A percentile compares a stretch with the other conserved stretches of the same genome.
These are phyloP conservation scores for Schoenoplectus tabernaemontani DNA, from an alignment of 202 grass and related monocot genomes.

Conservation along the genomic window DNA sequence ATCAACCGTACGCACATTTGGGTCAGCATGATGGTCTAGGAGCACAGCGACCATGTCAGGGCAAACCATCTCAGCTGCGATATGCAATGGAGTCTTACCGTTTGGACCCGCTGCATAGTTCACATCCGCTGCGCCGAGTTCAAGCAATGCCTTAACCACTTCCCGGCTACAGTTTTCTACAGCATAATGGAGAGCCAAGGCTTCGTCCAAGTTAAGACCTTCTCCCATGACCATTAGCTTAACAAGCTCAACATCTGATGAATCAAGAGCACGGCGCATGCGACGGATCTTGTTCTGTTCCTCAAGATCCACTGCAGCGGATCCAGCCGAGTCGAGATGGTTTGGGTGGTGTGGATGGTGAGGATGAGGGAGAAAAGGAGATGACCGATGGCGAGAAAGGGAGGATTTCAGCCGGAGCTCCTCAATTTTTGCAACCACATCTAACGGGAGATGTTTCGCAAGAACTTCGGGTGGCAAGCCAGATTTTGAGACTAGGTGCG, in stretches of 20 bases:
- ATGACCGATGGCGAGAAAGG: constrained; percentile 49
- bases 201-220: constrained; percentile 89
- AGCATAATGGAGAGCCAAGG: constrained; percentile 86
- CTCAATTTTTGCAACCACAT: constrained; percentile 88
- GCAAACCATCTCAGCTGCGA: constrained; percentile 93
- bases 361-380: constrained; percentile 46
- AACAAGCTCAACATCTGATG: constrained; percentile 84
- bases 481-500: constrained; percentile 86
- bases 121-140: constrained; percentile 87
- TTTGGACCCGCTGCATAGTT: constrained; percentile 73
- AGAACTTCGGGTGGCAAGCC: constrained; percentile 88
- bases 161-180: constrained; percentile 94
- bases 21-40: constrained; percentile 90
- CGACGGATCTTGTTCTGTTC: constrained; percentile 91
- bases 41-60: constrained; percentile 95
- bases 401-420: constrained; percentile 87
- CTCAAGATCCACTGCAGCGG: constrained; percentile 33
- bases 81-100: constrained; percentile 81
- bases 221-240: constrained; percentile 99
- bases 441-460: constrained; percentile 87
- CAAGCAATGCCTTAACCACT: constrained; percentile 81
- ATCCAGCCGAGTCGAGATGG: constrained; percentile 21
- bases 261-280: constrained; percentile 89
- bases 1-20: constrained; percentile 75
- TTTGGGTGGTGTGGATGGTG: constrained; percentile 42